A percentile compares a stretch with the other conserved stretches of the same genome.
Evolutionary conservation across 305 asterid species (phyloP).

Genomic region (Withania somnifera): DNA sequence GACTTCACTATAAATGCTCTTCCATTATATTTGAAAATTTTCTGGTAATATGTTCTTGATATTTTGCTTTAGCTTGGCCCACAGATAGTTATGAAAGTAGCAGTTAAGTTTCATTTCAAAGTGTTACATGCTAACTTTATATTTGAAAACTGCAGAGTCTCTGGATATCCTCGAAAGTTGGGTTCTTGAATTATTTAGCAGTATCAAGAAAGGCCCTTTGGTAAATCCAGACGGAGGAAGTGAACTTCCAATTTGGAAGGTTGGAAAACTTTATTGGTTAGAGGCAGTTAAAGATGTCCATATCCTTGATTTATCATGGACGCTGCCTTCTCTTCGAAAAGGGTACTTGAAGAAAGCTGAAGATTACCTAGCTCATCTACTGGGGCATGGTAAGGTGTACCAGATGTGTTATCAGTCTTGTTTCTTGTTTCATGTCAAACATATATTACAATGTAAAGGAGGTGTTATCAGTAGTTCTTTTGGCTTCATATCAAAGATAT

Average conservation of each 20-base stretch:
- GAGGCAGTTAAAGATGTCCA: slow-evolving; percentile 95
- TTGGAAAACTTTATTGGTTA: slow-evolving; percentile 78
- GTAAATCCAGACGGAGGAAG: slow-evolving; percentile 34
- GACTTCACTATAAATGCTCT: neutral
- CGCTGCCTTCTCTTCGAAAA: slow-evolving; percentile 74
- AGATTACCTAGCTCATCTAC: slow-evolving; percentile 90
- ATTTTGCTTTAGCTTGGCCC: neutral
- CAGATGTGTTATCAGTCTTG: neutral
- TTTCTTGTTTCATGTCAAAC: neutral
- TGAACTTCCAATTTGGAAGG: slow-evolving; percentile 65
- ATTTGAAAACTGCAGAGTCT: slow-evolving; percentile 52
- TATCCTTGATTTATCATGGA: slow-evolving; percentile 82
- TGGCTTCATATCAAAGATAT: neutral
- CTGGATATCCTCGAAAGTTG: slow-evolving; percentile 83
- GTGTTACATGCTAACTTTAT: slow-evolving; percentile 11
- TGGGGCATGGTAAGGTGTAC: slow-evolving; percentile 75
- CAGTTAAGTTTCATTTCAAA: neutral
- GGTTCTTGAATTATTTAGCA: slow-evolving; percentile 74
- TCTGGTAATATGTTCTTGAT: neutral
- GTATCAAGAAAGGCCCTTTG: slow-evolving; percentile 50
- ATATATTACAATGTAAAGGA: neutral
- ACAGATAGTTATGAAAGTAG: neutral
- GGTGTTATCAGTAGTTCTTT: neutral
- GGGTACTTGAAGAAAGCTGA: slow-evolving; percentile 85
- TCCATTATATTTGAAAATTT: neutral